Percentiles rank a stretch among this genome's conserved stretches.
These are phyloP conservation scores for Staphylotrichum tortipilum DNA, from an alignment of 495 filamentous ascomycete species.

Conservation along the genomic window DNA sequence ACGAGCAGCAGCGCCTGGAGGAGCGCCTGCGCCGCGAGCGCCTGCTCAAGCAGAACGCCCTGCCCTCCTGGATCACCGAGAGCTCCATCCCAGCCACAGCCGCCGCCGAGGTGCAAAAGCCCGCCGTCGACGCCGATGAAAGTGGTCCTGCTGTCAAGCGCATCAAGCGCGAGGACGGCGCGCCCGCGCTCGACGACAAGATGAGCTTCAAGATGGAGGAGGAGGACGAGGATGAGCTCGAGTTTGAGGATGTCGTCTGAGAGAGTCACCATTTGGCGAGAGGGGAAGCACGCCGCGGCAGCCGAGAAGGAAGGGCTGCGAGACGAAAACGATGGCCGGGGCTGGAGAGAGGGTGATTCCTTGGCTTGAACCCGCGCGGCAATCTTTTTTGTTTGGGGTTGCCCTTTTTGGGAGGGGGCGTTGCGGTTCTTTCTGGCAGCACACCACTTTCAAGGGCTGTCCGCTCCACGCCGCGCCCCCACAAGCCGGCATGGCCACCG, in stretches of 20 bases:
- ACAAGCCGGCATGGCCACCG: not conserved
- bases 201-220: conserved; percentile 47
- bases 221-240: conserved; percentile 50
- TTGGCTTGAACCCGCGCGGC: no score
- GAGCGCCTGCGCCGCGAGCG: conserved; percentile 65
- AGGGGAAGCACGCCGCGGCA: no score
- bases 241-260: conserved; percentile 55
- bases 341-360: conserved; percentile 1
- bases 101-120: no score
- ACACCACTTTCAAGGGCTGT: no score
- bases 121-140: no score
- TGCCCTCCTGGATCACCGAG: conserved; percentile 84
- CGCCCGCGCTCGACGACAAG: conserved; percentile 19
- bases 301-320: no score
- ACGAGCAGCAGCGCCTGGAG: conserved; percentile 66
- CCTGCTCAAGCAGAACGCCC: conserved; percentile 69
- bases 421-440: no score
- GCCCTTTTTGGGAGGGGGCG: no score
- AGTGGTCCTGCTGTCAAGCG: no score
- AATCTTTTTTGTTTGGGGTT: no score
- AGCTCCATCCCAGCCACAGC: conserved; percentile 57
- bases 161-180: conserved; percentile 43
- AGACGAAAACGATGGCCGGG: not conserved
- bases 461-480: no score
- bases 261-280: no score